Evolutionary conservation across 2,329 filamentous ascomycete species (phyloP).

Genomic region (Chaetoscypha palmicola): DNA sequence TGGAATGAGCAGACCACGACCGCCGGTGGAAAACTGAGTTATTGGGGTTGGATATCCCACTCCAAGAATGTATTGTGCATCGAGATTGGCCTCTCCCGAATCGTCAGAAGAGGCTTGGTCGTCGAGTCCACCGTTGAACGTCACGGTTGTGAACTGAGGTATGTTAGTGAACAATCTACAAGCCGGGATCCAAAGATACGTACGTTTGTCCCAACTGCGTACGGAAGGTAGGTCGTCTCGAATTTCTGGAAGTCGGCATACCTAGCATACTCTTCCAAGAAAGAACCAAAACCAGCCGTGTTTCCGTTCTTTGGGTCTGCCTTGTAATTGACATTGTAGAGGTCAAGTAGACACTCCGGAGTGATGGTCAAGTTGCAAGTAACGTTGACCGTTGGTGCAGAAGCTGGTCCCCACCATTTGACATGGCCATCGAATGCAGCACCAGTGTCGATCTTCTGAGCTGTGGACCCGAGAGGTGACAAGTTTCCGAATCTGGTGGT

Average conservation of each 20-base stretch:
- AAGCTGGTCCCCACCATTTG: slow-evolving; percentile 8
- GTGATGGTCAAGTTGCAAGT: slow-evolving; percentile 29
- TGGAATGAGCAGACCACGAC: slow-evolving; percentile 43
- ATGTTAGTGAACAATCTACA: neutral
- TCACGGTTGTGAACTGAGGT: slow-evolving; percentile 31
- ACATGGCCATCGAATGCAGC: slow-evolving; percentile 5
- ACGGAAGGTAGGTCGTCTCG: slow-evolving; percentile 38
- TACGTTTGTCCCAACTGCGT: slow-evolving; percentile 33
- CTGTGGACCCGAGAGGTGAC: slow-evolving; percentile 10
- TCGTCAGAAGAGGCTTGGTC: slow-evolving; percentile 33
- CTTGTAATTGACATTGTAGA: slow-evolving; percentile 27
- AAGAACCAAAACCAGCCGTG: slow-evolving; percentile 16
- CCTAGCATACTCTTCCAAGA: slow-evolving; percentile 16
- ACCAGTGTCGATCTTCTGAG: slow-evolving; percentile 11
- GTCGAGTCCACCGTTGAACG: slow-evolving; percentile 14
- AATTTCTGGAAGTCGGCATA: slow-evolving; percentile 36
- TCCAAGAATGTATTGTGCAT: slow-evolving; percentile 45
- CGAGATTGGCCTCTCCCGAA: slow-evolving; percentile 47
- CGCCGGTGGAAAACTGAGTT: slow-evolving; percentile 37
- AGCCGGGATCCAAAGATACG: neutral
- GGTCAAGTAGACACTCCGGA: slow-evolving; percentile 26
- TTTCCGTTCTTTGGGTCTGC: slow-evolving; percentile 14
- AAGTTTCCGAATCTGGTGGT: slow-evolving; percentile 33
- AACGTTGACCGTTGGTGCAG: slow-evolving; percentile 8
- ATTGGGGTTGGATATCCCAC: slow-evolving; percentile 42